A percentile compares a stretch with the other conserved stretches of the same genome.
Conservation (phyloP, 2,329 filamentous ascomycete genomes). For the Aspergillus intermedius region DNA sequence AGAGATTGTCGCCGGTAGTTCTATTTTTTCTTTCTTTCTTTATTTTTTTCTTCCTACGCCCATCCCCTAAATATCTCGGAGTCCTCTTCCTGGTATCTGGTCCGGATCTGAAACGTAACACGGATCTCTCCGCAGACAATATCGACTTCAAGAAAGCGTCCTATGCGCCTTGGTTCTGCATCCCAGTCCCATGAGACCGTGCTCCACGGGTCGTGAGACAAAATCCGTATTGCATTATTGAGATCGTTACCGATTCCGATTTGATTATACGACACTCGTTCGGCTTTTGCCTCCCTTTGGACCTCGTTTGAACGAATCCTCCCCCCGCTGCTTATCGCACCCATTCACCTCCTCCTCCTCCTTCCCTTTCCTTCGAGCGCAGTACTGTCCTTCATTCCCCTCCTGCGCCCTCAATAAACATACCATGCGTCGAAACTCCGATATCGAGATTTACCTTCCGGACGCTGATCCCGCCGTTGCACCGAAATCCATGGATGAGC, state of each 20-base stretch:
- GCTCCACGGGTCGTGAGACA: neutral
- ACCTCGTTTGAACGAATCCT: neutral
- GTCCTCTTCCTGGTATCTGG: constrained; percentile 1
- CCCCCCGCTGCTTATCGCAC: neutral
- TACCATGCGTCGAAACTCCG: constrained; percentile 39
- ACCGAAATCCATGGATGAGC: constrained; percentile 19
- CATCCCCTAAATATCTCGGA: constrained; percentile 2
- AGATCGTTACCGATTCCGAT: neutral
- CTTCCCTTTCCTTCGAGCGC: neutral
- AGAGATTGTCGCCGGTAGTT: neutral
- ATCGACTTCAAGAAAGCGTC: neutral
- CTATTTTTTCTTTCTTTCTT: constrained; percentile 3
- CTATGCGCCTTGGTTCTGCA: neutral
- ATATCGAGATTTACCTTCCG: constrained; percentile 36
- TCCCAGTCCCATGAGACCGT: neutral
- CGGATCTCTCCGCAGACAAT: constrained; percentile 22
- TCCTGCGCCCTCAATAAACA: constrained; percentile 9
- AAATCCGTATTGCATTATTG: neutral
- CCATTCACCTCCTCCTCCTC: neutral
- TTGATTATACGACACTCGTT: neutral
- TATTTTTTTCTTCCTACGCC: constrained; percentile 4
- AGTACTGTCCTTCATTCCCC: neutral
- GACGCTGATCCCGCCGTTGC: constrained; percentile 25
- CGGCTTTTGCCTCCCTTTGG: neutral
- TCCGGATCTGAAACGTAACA: constrained; percentile 28